Evolutionary conservation across 805 yeast genomes (phyloP).

Genomic region (Jamesozyma lodderae): DNA sequence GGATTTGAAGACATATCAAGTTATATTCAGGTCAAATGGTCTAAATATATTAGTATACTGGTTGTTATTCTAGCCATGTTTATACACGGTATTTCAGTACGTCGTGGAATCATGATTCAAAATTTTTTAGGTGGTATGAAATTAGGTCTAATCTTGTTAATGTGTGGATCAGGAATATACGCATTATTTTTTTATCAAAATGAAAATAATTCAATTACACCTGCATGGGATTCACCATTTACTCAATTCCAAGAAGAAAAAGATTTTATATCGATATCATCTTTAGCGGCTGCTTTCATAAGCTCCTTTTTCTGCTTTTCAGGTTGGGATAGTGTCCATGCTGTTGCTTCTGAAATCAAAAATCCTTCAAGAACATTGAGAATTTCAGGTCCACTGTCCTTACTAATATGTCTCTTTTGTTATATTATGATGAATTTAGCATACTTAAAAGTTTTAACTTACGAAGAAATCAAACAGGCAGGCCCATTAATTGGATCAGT

Average conservation of each 20-base stretch:
- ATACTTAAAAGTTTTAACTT: conserved; percentile 45
- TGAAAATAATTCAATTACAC: not conserved
- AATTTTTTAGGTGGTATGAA: conserved; percentile 57
- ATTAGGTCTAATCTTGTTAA: conserved; percentile 41
- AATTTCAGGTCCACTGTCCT: conserved; percentile 52
- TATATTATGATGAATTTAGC: conserved; percentile 47
- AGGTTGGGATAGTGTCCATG: conserved; percentile 58
- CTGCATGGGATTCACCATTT: conserved; percentile 9
- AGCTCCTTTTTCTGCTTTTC: conserved; percentile 51
- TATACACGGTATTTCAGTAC: conserved; percentile 52
- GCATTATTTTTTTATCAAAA: conserved; percentile 35
- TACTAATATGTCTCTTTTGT: conserved; percentile 39
- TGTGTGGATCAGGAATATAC: conserved; percentile 51
- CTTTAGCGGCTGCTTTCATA: conserved; percentile 46
- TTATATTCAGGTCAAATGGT: conserved; percentile 30
- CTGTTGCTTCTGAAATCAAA: conserved; percentile 51
- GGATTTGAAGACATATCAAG: conserved; percentile 33
- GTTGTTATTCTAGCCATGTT: conserved; percentile 32
- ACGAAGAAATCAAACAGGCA: conserved; percentile 43
- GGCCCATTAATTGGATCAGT: conserved; percentile 54
- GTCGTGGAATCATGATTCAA: conserved; percentile 51
- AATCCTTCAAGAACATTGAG: conserved; percentile 49
- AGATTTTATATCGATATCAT: conserved; percentile 32
- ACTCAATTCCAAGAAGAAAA: conserved; percentile 24
- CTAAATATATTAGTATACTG: conserved; percentile 36